phyloP scores from a whole-genome alignment of 176 grass and related monocot genomes.

The Paspalum vaginatum region DNA sequence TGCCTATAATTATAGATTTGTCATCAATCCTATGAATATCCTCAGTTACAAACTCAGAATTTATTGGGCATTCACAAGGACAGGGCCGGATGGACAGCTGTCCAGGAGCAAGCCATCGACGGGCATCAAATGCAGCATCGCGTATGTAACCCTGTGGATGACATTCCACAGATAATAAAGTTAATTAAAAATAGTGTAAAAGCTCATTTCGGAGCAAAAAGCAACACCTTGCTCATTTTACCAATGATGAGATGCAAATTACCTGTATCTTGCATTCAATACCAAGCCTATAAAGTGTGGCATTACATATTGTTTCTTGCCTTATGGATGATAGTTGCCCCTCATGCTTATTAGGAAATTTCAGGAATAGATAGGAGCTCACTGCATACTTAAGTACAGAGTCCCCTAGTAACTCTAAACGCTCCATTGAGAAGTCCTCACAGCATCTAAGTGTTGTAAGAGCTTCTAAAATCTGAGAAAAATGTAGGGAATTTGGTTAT shows the following conservation, averaged over 20 bases:
- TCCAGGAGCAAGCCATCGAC: conserved; percentile 90
- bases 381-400: conserved; percentile 89
- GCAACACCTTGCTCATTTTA: conserved; percentile 1
- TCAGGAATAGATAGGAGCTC: conserved; percentile 75
- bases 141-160: conserved; percentile 75
- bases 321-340: conserved; percentile 68
- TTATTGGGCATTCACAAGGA: conserved; percentile 64
- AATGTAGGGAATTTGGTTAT: conserved; percentile 8
- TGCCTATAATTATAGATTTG: conserved; percentile 69
- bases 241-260: conserved; percentile 23
- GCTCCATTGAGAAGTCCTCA: conserved; percentile 97
- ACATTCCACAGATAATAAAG: conserved; percentile 21
- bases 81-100: conserved; percentile 64
- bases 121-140: conserved; percentile 90
- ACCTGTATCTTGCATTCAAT: conserved; percentile 79
- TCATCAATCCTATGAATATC: conserved; percentile 48
- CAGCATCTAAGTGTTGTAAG: conserved; percentile 73
- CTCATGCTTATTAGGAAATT: conserved; percentile 71
- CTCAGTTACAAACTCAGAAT: conserved; percentile 42
- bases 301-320: conserved; percentile 68
- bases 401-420: conserved; percentile 86
- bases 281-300: conserved; percentile 77
- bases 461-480: conserved; percentile 92
- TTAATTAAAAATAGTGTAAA: conserved; percentile 26
- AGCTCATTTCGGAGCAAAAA: conserved; percentile 18